These are phyloP conservation scores for Aspergillus novofumigatus DNA, from an alignment of 2,329 filamentous ascomycete species.

Conservation along the genomic window DNA sequence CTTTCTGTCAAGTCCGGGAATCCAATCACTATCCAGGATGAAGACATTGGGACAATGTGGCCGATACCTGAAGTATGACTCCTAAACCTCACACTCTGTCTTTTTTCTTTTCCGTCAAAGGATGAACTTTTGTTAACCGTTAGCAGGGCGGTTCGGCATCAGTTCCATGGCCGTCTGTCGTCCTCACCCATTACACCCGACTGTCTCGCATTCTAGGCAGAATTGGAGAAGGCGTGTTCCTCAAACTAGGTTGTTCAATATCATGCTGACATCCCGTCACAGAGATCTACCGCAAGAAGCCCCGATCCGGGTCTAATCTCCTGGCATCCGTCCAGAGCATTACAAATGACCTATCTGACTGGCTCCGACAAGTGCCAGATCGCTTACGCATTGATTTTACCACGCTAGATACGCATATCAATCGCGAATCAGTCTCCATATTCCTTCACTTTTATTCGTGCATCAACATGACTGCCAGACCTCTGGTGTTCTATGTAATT, in stretches of 20 bases:
- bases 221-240: constrained; percentile 37
- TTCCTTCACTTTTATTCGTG: constrained; percentile 56
- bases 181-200: constrained; percentile 51
- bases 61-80: constrained; percentile 27
- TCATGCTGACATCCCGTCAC: constrained; percentile 10
- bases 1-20: constrained; percentile 53
- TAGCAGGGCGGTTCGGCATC: constrained; percentile 14
- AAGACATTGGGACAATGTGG: constrained; percentile 47
- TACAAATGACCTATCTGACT: constrained; percentile 46
- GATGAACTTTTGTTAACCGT: no score
- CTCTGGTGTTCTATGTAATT: constrained; percentile 52
- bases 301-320: constrained; percentile 45
- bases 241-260: neutral
- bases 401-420: constrained; percentile 38
- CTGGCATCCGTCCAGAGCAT: constrained; percentile 51
- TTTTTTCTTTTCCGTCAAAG: no score
- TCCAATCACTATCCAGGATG: constrained; percentile 52
- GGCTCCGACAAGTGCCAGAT: constrained; percentile 48
- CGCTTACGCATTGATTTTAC: constrained; percentile 48
- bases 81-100: no score
- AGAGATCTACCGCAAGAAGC: constrained; percentile 49
- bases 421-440: constrained; percentile 50
- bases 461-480: constrained; percentile 55
- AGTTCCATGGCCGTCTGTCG: constrained; percentile 43
- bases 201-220: constrained; percentile 51